phyloP scores from a whole-genome alignment of 768 basidiomycete genomes.

The Lentinus brumalis region DNA sequence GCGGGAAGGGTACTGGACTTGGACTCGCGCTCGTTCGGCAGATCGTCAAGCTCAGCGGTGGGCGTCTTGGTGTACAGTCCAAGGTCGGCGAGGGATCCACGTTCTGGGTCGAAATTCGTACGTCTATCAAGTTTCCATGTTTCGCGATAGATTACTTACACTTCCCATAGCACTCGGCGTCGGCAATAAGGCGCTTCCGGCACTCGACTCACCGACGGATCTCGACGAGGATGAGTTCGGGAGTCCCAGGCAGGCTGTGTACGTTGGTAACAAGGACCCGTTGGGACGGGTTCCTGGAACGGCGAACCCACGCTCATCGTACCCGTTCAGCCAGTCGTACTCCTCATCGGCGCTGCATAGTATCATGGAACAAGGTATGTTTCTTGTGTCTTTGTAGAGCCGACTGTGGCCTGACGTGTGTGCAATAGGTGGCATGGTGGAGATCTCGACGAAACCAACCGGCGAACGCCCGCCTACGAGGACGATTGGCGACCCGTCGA shows the following conservation, averaged over 20 bases:
- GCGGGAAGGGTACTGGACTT: conserved; percentile 56
- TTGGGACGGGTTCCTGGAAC: neutral
- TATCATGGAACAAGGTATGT: conserved; percentile 64
- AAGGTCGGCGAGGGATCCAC: conserved; percentile 71
- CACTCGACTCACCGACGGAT: conserved; percentile 17
- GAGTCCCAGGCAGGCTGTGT: conserved; percentile 14
- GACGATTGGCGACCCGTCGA: conserved; percentile 44
- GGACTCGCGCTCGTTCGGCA: conserved; percentile 55
- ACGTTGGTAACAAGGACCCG: conserved; percentile 5
- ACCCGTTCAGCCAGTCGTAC: conserved; percentile 23
- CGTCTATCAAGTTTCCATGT: conserved; percentile 23
- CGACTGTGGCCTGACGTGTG: neutral
- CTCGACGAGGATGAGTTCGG: conserved; percentile 9
- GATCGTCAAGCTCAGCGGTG: conserved; percentile 53
- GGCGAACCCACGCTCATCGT: conserved; percentile 2
- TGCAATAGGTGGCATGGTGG: conserved; percentile 56
- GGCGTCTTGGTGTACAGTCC: conserved; percentile 43
- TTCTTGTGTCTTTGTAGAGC: neutral
- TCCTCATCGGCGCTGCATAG: conserved; percentile 56
- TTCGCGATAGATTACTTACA: conserved; percentile 6
- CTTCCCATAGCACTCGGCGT: conserved; percentile 57
- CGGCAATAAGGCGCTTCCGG: conserved; percentile 51
- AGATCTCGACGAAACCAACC: conserved; percentile 51
- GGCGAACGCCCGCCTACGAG: conserved; percentile 38
- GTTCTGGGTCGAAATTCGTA: conserved; percentile 85